A percentile compares a stretch with the other conserved stretches of the same genome.
phyloP scores from a whole-genome alignment of 2,329 filamentous ascomycete genomes.

The Rutstroemia sp. region DNA sequence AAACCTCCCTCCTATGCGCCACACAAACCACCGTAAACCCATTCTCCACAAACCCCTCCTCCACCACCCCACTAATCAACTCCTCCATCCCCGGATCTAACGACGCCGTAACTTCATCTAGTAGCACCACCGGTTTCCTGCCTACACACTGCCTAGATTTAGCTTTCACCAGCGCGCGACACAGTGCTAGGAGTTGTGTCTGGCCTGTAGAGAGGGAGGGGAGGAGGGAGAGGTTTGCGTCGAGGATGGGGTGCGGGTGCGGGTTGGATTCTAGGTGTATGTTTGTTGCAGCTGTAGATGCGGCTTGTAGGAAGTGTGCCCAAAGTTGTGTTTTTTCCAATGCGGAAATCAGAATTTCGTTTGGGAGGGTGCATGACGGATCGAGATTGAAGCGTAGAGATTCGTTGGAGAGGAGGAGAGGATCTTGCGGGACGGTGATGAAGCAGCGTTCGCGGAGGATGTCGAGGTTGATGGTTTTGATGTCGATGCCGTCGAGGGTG shows the following conservation, averaged over 20 bases:
- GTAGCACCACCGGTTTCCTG: neutral
- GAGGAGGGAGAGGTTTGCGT: neutral
- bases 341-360: neutral
- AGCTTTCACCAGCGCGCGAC: neutral
- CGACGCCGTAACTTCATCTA: slow-evolving; percentile 1
- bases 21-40: neutral
- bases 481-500: neutral
- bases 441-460: neutral
- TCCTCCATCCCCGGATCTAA: neutral
- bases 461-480: neutral
- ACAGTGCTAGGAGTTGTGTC: neutral
- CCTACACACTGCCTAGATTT: neutral
- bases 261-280: no score
- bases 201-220: neutral
- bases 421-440: slow-evolving; percentile 5
- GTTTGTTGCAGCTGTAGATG: neutral
- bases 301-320: neutral
- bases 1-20: neutral
- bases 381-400: slow-evolving; percentile 1
- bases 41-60: neutral
- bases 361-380: neutral
- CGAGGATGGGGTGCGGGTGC: neutral
- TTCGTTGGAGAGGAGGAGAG: neutral
- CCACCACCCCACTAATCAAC: neutral
- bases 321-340: neutral